phyloP scores from a whole-genome alignment of 352 stramenopile genomes.

The Elongisporangium undulatum region DNA sequence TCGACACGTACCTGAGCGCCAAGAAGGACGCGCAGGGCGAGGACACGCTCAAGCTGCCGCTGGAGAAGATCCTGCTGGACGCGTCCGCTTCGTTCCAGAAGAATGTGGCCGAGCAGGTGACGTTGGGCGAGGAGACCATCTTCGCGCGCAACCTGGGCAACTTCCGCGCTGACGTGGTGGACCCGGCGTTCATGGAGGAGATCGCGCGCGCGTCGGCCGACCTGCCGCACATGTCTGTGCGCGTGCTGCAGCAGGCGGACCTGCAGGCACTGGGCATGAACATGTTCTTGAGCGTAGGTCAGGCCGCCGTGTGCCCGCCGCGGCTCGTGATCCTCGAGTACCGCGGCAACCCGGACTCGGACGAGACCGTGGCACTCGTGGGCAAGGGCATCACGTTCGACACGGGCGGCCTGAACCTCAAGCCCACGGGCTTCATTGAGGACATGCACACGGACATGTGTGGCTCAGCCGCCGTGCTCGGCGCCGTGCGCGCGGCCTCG shows the following conservation, averaged over 20 bases:
- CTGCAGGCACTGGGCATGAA: conserved; percentile 75
- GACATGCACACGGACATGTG: conserved; percentile 94
- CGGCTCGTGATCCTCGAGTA: conserved; percentile 87
- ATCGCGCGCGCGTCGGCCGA: conserved; percentile 57
- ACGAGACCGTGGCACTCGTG: conserved; percentile 80
- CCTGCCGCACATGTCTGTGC: conserved; percentile 75
- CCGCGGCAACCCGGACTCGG: conserved; percentile 50
- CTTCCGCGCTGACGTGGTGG: conserved; percentile 71
- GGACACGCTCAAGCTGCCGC: conserved; percentile 56
- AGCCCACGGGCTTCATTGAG: conserved; percentile 88
- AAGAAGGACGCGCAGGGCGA: conserved; percentile 54
- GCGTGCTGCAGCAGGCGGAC: conserved; percentile 76
- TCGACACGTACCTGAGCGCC: conserved; percentile 74
- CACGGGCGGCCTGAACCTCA: conserved; percentile 94
- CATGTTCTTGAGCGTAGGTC: conserved; percentile 82
- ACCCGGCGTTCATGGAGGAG: conserved; percentile 79
- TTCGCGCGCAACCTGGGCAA: conserved; percentile 85
- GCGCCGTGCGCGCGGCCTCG: conserved; percentile 67
- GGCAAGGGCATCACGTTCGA: conserved; percentile 95
- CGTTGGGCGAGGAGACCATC: conserved; percentile 76
- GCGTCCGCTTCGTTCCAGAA: conserved; percentile 50
- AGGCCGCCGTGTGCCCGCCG: conserved; percentile 62
- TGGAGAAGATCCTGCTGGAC: conserved; percentile 64
- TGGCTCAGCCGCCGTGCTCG: conserved; percentile 83
- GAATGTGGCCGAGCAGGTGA: conserved; percentile 57